Evolutionary conservation across 2,329 filamentous ascomycete genomes (phyloP), one percentile per base, ranked within the genome.

Genomic region (Bipolaris victoriae): DNA sequence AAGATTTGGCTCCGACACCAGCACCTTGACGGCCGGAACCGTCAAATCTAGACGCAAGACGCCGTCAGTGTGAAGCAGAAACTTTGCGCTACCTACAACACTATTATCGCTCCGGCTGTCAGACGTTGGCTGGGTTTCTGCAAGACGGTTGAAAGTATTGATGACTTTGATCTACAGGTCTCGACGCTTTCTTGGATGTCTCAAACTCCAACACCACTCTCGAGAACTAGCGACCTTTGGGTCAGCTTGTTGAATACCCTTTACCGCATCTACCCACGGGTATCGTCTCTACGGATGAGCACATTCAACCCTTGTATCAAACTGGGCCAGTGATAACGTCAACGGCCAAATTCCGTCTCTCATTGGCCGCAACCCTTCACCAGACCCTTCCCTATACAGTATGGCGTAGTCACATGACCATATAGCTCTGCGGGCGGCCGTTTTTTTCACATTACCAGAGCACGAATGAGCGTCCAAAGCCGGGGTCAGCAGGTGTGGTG

Each of bases 391-490:
- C 52, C 52, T 37, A 59, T 66, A 3, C 33, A 62, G 70, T 50
- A 68, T 68, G 58, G 66, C 44, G 16, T 22, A 36, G 46, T 76
- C 64, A 72, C 69, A 61, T 75, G 72, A 75, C 61, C 45, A 39
- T 63, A 60, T 61, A 44, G 41, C 51, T 49, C 67, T 74, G 73
- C 69, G 67, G 60, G 60, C 57, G 58, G 61, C 56, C 60, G 36
- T 40, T 36, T 57, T 50, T 57, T 61, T 67, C 74, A 76, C 71
- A 70, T 52, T 24, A 13, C 40, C 44, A 47, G 33, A 52, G 47
- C 47, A 60, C 73, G 68, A 75, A 76, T 76, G 64, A 70, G 43
- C 35, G 47, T 64, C 64, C 65, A 61, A 55, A 67, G 60, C 57
- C 50, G 53, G 69, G 67, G 61, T 69, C 61, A 65, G 61, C 41